Percentiles rank a stretch among this genome's conserved stretches.
Evolutionary conservation across 2,329 filamentous ascomycete species (phyloP).

Genomic region (Aureobasidium sp.): DNA sequence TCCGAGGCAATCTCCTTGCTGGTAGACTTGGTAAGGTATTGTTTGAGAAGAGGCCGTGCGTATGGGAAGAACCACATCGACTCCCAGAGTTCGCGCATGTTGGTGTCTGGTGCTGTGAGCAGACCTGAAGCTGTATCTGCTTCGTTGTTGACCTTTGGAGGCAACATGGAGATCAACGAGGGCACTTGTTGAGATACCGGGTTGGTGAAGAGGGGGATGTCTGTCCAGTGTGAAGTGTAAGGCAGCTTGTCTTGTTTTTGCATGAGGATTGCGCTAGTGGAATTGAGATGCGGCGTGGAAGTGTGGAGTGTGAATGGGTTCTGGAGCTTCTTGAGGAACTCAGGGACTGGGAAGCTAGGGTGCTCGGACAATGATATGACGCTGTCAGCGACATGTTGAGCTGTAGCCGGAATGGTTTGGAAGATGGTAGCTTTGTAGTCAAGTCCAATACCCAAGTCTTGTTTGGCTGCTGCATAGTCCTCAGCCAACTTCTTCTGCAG

Average conservation of each 20-base stretch:
- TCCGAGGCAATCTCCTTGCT: slow-evolving; percentile 13
- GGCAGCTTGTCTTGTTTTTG: not conserved
- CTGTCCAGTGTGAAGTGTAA: not conserved
- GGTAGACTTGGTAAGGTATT: not conserved
- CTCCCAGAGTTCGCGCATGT: slow-evolving; percentile 6
- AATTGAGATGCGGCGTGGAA: slow-evolving; percentile 3
- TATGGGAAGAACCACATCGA: slow-evolving; percentile 13
- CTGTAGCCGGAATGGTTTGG: not conserved
- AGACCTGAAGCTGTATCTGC: not conserved
- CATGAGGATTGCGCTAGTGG: not conserved
- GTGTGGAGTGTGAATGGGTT: not conserved
- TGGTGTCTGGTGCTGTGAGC: not conserved
- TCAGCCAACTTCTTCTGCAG: slow-evolving; percentile 4
- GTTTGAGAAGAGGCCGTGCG: slow-evolving; percentile 6
- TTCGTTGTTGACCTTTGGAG: not conserved
- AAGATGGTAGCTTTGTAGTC: slow-evolving; percentile 10
- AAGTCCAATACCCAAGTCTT: slow-evolving; percentile 10
- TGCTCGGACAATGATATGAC: not conserved
- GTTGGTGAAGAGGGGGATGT: slow-evolving; percentile 8
- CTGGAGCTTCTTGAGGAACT: not conserved
- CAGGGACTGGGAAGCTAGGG: not conserved
- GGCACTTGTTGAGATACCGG: slow-evolving; percentile 1
- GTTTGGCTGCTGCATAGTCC: slow-evolving; percentile 5
- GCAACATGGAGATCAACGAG: slow-evolving; percentile 4
- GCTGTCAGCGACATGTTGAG: not conserved